Evolutionary conservation across 2,329 filamentous ascomycete genomes (phyloP).

Genomic region (Ceratocystis cubensis): DNA sequence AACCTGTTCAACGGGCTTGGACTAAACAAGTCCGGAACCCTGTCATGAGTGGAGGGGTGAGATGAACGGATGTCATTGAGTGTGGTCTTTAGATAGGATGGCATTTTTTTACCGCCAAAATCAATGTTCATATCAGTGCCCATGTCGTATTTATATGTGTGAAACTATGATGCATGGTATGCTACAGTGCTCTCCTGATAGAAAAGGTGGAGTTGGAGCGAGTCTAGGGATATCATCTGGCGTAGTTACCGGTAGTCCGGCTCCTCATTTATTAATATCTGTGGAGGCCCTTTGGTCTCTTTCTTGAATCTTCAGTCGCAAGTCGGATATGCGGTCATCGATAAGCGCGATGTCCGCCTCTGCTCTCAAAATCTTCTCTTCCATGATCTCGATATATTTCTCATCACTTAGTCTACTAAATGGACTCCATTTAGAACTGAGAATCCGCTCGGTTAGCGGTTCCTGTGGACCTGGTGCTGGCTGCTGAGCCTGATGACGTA

Average conservation of each 20-base stretch:
- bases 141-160: conserved; percentile 1
- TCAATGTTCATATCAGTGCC: background rate
- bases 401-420: conserved; percentile 57
- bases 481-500: conserved; percentile 24
- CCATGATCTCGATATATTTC: conserved; percentile 58
- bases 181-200: background rate
- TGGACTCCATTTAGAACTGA: conserved; percentile 57
- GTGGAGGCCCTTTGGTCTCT: conserved; percentile 10
- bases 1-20: conserved; percentile 18
- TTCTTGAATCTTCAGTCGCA: conserved; percentile 23
- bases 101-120: background rate
- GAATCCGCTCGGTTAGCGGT: conserved; percentile 26
- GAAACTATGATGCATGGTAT: background rate
- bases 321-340: conserved; percentile 55
- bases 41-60: background rate
- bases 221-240: background rate
- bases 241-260: background rate
- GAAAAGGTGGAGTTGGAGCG: background rate
- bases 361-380: conserved; percentile 56
- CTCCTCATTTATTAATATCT: background rate
- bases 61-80: background rate
- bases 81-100: background rate
- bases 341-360: conserved; percentile 68
- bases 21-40: background rate
- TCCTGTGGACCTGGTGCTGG: conserved; percentile 28